Evolutionary conservation across 495 filamentous ascomycete species (phyloP), one percentile per base, ranked within the genome.

Genomic region (Venustampulla echinocandica): DNA sequence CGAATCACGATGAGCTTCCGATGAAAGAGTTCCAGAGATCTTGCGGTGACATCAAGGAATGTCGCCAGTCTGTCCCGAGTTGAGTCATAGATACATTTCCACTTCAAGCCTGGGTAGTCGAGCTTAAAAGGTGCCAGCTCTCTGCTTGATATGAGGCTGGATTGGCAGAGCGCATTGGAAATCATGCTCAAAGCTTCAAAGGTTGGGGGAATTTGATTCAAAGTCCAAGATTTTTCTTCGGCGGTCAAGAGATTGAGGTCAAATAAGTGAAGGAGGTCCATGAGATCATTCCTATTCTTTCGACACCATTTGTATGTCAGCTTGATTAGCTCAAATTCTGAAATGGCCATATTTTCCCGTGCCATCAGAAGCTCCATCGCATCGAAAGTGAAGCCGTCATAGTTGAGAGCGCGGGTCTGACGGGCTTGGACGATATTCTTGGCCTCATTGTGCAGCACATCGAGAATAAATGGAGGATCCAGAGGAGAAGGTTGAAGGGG

Each of bases 281-380:
- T 48, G 10, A 71, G 37, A 11, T 49, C 46, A 5, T 45, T 35
- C 21, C 52, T 23, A 37, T 70, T 69, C 13, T 49, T 55, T 10
- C 46, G 35, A 37, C 69, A 74, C 71, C 71, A 75, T 17, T 53
- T 53, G 28, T 60, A 50, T 2, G 61, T 55, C 35, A 75, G 47
- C 48, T 69, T 58, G 14, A 74, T 44, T 4, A 73, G 53, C 42
- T 75, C 70, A 42, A 74, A 73, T 50, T 74, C 69, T 1, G 69
- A 69, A 19, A 73, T 60, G 6, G 67, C 62, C 28, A 71, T 23
- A 15, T 62, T 54, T 17, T 70, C 64, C 6, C 63, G 62, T 35
- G 50, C 64, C 18, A 73, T 46, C 9, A 75, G 52, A 22, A 73
- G 25, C 42, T 71, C 55, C 18, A 73, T 54, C 3, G 59, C 58